A percentile compares a stretch with the other conserved stretches of the same genome.
Evolutionary conservation across 2,329 filamentous ascomycete species (phyloP).

Genomic region (Botryosphaeria dothidea): DNA sequence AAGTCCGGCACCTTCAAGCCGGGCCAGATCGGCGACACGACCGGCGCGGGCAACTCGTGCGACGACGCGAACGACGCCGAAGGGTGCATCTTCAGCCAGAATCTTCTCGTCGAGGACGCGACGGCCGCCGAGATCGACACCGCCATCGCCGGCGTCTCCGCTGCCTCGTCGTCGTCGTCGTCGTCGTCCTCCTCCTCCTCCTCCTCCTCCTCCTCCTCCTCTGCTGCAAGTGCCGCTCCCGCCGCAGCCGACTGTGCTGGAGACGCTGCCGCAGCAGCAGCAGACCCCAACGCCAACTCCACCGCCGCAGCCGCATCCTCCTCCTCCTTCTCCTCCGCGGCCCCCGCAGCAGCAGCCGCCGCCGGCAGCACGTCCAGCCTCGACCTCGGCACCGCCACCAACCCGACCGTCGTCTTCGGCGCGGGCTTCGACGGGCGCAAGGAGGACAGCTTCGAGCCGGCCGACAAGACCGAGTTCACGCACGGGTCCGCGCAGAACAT

Average conservation of each 20-base stretch:
- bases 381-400: constrained; percentile 50
- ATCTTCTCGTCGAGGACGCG: constrained; percentile 56
- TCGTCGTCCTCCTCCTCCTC: constrained; percentile 21
- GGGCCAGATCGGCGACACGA: constrained; percentile 55
- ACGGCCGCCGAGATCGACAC: constrained; percentile 53
- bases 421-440: constrained; percentile 51
- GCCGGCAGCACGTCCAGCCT: constrained; percentile 17
- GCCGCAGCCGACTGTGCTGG: constrained; percentile 34
- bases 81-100: constrained; percentile 58
- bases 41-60: constrained; percentile 55
- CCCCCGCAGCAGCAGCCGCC: not conserved
- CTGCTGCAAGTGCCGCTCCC: constrained; percentile 22
- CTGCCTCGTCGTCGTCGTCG: constrained; percentile 14
- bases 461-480: constrained; percentile 47
- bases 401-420: constrained; percentile 54
- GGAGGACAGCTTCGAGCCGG: constrained; percentile 45
- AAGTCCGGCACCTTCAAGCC: constrained; percentile 61
- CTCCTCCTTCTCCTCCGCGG: not conserved
- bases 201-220: constrained; percentile 1
- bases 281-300: not conserved
- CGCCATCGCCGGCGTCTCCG: constrained; percentile 44
- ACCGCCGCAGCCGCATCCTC: not conserved
- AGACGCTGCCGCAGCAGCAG: constrained; percentile 28
- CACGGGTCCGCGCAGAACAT: constrained; percentile 56
- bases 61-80: constrained; percentile 48